phyloP scores from a whole-genome alignment of 805 yeast species.

The Schizosaccharomyces osmophilus region DNA sequence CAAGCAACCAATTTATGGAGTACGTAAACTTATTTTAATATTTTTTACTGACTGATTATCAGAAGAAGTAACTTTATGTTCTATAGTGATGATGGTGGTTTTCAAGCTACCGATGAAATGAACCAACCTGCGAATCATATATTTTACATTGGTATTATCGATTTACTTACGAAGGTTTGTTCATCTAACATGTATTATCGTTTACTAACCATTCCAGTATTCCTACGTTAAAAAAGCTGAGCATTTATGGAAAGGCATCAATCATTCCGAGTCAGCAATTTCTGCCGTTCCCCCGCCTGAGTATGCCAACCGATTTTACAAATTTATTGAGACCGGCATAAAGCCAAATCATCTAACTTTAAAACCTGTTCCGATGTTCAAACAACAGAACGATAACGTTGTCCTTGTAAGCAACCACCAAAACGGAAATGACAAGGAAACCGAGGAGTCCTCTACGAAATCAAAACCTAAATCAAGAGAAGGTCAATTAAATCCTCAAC shows the following conservation, averaged over 20 bases:
- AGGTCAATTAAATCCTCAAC: neutral
- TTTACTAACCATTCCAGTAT: slow-evolving; percentile 18
- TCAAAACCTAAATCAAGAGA: neutral
- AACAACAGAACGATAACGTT: neutral
- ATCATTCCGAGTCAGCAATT: slow-evolving; percentile 41
- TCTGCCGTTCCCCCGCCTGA: slow-evolving; percentile 80
- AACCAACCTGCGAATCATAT: slow-evolving; percentile 40
- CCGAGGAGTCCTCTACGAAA: neutral
- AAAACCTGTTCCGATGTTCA: neutral
- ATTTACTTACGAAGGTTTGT: slow-evolving; percentile 42
- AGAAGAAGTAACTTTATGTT: slow-evolving; percentile 23
- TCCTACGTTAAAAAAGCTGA: slow-evolving; percentile 53
- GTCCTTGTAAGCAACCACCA: neutral
- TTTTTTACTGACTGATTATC: neutral
- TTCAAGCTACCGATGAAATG: slow-evolving; percentile 40
- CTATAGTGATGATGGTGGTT: slow-evolving; percentile 67
- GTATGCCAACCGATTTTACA: slow-evolving; percentile 66
- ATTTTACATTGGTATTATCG: slow-evolving; percentile 82
- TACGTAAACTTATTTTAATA: neutral
- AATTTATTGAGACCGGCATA: slow-evolving; percentile 25
- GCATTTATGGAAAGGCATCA: slow-evolving; percentile 58
- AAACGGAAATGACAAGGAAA: neutral
- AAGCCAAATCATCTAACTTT: neutral
- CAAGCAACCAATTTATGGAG: neutral
- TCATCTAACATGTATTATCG: neutral